Base-by-base conservation (phyloP, 2,329 filamentous ascomycete species). In the Sporothrix protearum region DNA sequence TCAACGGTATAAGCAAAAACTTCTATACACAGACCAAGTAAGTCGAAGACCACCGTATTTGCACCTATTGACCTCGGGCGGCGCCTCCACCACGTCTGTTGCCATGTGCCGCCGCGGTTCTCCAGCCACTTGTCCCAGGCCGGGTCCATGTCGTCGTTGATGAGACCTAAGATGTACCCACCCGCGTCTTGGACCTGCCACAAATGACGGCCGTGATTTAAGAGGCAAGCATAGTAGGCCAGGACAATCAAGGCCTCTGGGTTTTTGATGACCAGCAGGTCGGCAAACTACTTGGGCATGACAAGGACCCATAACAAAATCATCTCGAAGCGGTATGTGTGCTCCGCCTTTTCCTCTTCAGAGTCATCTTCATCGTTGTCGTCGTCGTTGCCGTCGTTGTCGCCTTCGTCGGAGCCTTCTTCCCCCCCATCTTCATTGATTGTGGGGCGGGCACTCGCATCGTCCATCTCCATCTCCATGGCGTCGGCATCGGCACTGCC, bases 151-250 rank as follows among this genome's bases (percentile, higher is more conserved):
- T 72, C 51, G 25, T 75, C 71, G 6, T 5, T 57, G 28, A 75
- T 67, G 5, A 75, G 66, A 14, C 68, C 42, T 42, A 75, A 63
- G 4, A 75, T 68, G 69, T 73, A 69, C 53, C 47, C 63, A 16
- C 76, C 76, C 4, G 76, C 71, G 30, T 74, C 76, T 14, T 75
- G 74, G n/a, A 80, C 73, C 68, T 77, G 77, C 78, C 78, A 80
- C 55, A 78, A 30, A 16, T 72, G 45, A 45, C 73, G 71, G 19
- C 73, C 76, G 33, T 76, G 70, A 67, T 79, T 76, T 19, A 79
- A 73, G 28, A 79, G 73, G 22, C 77, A 72, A 0, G 76, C 73
- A 55, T 79, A 78, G 71, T 79, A 76, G 4, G 75, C 76, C 25
- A 79, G 71, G 8, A 80, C 61, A 1, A 76, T 74, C 9, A 79